These are phyloP conservation scores for Stenogyne calaminthoides DNA, from an alignment of 305 asterid species.

Conservation along the genomic window DNA sequence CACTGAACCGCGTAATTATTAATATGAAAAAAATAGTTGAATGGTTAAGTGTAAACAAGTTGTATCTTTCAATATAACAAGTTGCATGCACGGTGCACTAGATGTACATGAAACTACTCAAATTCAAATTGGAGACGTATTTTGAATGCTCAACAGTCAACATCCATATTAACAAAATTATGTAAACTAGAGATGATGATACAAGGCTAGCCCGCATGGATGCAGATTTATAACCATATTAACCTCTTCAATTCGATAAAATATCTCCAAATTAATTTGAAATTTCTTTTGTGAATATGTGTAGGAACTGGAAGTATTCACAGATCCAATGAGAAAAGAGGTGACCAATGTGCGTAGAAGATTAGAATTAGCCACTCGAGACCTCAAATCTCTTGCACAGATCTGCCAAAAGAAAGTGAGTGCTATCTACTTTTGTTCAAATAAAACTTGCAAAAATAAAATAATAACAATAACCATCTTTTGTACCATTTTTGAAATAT, in stretches of 20 bases:
- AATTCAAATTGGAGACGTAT: too few relatives aligned
- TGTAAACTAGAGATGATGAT: not conserved
- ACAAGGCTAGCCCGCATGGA: not conserved
- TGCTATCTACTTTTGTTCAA: conserved; percentile 18
- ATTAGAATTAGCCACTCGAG: conserved; percentile 69
- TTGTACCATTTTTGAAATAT: conserved; percentile 26
- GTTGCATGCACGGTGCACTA: too few relatives aligned
- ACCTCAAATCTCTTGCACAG: conserved; percentile 76
- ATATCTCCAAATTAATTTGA: too few relatives aligned
- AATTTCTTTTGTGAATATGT: not conserved
- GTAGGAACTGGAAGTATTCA: conserved; percentile 79
- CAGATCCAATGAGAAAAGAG: conserved; percentile 90
- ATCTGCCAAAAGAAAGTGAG: conserved; percentile 83
- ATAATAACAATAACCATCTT: not conserved
- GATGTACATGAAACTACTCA: too few relatives aligned
- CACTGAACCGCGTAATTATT: too few relatives aligned
- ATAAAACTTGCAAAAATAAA: not conserved
- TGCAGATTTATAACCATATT: not conserved
- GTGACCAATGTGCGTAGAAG: conserved; percentile 67
- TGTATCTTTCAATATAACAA: too few relatives aligned
- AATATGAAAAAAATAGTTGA: too few relatives aligned
- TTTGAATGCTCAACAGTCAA: too few relatives aligned
- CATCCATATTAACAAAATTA: too few relatives aligned
- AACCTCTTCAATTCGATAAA: not conserved
- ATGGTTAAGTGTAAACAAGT: too few relatives aligned